Evolutionary conservation across 2,329 filamentous ascomycete genomes (phyloP), one percentile per base, ranked within the genome.

Genomic region (Bipolaris victoriae): DNA sequence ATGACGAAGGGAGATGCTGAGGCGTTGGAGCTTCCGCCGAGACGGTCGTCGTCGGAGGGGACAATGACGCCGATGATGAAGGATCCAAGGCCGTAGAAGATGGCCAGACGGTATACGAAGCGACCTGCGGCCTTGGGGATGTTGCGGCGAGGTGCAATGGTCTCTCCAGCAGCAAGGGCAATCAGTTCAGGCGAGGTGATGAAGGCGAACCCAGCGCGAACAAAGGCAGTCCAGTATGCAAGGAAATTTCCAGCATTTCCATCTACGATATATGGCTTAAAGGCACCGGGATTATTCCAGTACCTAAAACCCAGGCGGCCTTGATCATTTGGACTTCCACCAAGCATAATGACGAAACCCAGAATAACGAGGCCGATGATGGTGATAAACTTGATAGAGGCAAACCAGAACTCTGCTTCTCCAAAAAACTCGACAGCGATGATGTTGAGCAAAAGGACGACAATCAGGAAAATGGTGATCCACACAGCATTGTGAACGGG

Each of bases 261-360:
- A 0, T 77, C 76, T 64, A 89, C 88, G 26, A 74, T 62, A n/a
- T 75, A 75, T 2, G 67, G 65, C 4, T 64, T 75, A 48, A 75
- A 73, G 0, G 88, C 86, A 0, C 87, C 88, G 0, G 89, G 89
- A 16, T 86, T 72, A 41, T 79, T 83, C 90, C 89, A 92, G 73
- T 90, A 90, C 31, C 80, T 75, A 69, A 91, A 91, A 1, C 89
- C 89, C 0, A 75, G 61, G 18, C 49, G 49, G 3, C 69, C 73
- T 55, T 76, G 72, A 22, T 70, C 66, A 26, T 76, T 75, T 0
- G 73, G 72, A 53, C 69, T 71, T 3, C 73, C 73, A 5, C 72
- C 73, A 2, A 76, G 58, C 71, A 74, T 74, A 55, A 76, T 75
- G 43, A 74, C 69, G 41, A 76, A 67, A 5, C 72, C 72, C 7